phyloP scores from a whole-genome alignment of 2,329 filamentous ascomycete genomes.

The Graphiopsis chlorocephala region DNA sequence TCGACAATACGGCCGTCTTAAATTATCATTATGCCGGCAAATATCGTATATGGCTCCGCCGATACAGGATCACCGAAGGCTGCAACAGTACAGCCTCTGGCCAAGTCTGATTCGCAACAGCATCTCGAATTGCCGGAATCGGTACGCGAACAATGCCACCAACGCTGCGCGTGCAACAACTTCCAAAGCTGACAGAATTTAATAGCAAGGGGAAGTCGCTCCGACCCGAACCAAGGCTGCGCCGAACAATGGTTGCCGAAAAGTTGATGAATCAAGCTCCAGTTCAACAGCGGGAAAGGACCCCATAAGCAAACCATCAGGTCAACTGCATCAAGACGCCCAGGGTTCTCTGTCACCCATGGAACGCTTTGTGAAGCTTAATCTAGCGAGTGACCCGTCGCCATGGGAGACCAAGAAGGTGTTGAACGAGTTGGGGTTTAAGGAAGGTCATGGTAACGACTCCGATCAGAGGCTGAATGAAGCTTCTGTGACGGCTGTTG shows the following conservation, averaged over 20 bases:
- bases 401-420: conserved; percentile 1
- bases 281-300: not conserved
- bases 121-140: not conserved
- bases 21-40: not conserved
- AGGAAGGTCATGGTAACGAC: not conserved
- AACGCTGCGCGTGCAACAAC: not conserved
- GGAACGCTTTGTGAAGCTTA: conserved; percentile 5
- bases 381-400: not conserved
- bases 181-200: not conserved
- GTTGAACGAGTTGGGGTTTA: not conserved
- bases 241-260: not conserved
- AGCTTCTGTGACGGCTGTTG: not conserved
- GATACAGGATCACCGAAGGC: not conserved
- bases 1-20: too few relatives aligned
- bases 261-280: not conserved
- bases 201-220: not conserved
- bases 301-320: not conserved
- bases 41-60: too few relatives aligned
- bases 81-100: not conserved
- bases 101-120: not conserved
- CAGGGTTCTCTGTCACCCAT: not conserved
- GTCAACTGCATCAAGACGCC: not conserved
- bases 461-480: not conserved
- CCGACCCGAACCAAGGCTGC: not conserved
- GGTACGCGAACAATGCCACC: not conserved